phyloP scores from a whole-genome alignment of 2,329 filamentous ascomycete genomes.

The Polychaeton citri region DNA sequence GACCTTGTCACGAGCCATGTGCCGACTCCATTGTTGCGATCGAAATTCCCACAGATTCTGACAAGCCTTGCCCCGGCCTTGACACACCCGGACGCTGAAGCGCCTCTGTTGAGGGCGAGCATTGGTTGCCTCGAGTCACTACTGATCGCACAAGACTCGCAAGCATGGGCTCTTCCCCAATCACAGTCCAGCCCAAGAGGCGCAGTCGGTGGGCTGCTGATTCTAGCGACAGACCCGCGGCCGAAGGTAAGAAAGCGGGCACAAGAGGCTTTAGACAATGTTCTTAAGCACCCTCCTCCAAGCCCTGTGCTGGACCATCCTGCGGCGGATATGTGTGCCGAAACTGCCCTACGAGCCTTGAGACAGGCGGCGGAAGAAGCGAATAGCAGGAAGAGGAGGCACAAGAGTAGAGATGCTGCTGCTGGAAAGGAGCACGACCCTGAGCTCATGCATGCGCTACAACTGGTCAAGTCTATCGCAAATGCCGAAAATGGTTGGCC shows the following conservation, averaged over 20 bases:
- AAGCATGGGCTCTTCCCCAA: constrained; percentile 76
- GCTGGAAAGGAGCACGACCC: constrained; percentile 39
- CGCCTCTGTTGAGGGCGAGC: constrained; percentile 70
- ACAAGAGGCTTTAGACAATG: constrained; percentile 72
- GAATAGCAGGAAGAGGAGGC: constrained; percentile 55
- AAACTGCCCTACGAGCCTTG: constrained; percentile 72
- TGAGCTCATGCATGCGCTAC: constrained; percentile 76
- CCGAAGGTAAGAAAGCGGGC: constrained; percentile 92
- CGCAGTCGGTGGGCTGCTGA: constrained; percentile 74
- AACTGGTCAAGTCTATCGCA: constrained; percentile 83
- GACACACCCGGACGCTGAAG: constrained; percentile 67
- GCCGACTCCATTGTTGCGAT: constrained; percentile 73
- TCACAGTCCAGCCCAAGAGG: constrained; percentile 74
- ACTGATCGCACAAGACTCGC: constrained; percentile 72
- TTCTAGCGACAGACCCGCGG: constrained; percentile 69
- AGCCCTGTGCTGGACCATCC: constrained; percentile 90
- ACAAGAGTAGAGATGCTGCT: constrained; percentile 31
- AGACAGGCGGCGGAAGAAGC: constrained; percentile 59
- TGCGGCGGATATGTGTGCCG: constrained; percentile 89
- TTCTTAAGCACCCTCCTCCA: constrained; percentile 74
- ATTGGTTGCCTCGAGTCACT: constrained; percentile 92
- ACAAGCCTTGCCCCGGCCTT: constrained; percentile 74
- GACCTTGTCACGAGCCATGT: constrained; percentile 79
- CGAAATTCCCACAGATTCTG: constrained; percentile 91
- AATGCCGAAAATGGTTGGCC: constrained; percentile 86